Base-by-base conservation (phyloP, 768 basidiomycete species). In the Termitomyces sp. region DNA sequence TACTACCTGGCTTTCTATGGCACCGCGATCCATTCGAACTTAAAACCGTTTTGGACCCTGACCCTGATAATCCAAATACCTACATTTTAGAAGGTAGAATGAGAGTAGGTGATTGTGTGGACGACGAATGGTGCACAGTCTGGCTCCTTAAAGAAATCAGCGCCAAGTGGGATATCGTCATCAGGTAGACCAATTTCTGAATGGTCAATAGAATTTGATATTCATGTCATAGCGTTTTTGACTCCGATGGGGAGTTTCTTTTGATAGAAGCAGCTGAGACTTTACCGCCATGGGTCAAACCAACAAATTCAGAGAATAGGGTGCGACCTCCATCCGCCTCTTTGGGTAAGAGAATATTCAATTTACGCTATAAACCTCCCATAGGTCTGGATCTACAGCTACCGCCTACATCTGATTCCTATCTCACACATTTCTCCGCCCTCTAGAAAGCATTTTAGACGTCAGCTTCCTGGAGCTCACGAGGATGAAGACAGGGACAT, bases 101-200 rank as follows among this genome's bases (percentile, higher is more conserved):
- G 87, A 78, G 94, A 46, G 90, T 98, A 24, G 96, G 97, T 3
- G 97, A 99, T 72, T 90, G 86, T 53, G 82, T 98, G n/a, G 95
- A 99, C 70, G 97, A 99, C 65, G 97, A 99, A 72, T 99, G 97
- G 97, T 88, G 87, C 68, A 80, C 83, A 14, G 94, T 98, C 18
- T 98, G 92, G 92, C 75, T 98, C 48, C 74, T 98, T 58, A 81
- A 78, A 64, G 82, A 92, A 70, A 77, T 96, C 57, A 88, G 86
- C 60, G 73, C 77, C 42, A 84, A 83, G 60, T 95, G 89, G 88
- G 88, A 94, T 62, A 70, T 94, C 38, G 84, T 81, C 10, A 83
- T 93, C 56, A 87, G 88, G 94, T 94, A 80, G 68, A 20, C 38
- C 38, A 42, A 53, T 28, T 12, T 7, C 42, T 36, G 36, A 16